These are phyloP conservation scores for Cavenderia fasciculata DNA, from an alignment of 78 protist species.

Conservation along the genomic window DNA sequence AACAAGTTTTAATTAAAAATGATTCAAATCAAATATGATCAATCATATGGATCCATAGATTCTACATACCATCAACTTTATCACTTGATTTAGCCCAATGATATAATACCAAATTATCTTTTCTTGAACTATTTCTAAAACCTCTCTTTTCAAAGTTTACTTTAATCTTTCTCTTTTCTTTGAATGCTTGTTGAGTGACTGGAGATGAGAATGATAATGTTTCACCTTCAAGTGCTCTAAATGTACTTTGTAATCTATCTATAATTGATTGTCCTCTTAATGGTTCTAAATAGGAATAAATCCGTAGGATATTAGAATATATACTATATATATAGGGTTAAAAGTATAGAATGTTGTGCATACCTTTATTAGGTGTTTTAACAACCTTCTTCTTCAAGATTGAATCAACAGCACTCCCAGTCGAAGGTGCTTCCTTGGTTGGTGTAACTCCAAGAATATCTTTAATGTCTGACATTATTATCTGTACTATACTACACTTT, in stretches of 20 bases:
- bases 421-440: background rate
- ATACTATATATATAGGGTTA: background rate
- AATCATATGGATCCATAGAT: background rate
- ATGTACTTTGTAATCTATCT: slow-evolving; percentile 50
- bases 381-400: slow-evolving; percentile 4
- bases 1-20: background rate
- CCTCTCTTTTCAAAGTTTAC: slow-evolving; percentile 21
- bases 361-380: background rate
- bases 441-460: slow-evolving; percentile 53
- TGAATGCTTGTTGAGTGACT: slow-evolving; percentile 5
- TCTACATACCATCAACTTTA: slow-evolving; percentile 8
- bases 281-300: background rate
- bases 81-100: slow-evolving; percentile 56
- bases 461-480: slow-evolving; percentile 47
- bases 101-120: slow-evolving; percentile 25
- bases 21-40: no score
- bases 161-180: slow-evolving; percentile 45
- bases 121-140: slow-evolving; percentile 18
- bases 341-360: background rate
- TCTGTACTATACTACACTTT: no score
- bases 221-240: slow-evolving; percentile 46
- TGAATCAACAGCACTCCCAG: slow-evolving; percentile 12
- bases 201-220: slow-evolving; percentile 40
- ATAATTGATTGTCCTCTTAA: slow-evolving; percentile 32
- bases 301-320: background rate